Evolutionary conservation across 805 yeast species (phyloP), one percentile per base, ranked within the genome.

Genomic region (Pichia gijzeniarum): DNA sequence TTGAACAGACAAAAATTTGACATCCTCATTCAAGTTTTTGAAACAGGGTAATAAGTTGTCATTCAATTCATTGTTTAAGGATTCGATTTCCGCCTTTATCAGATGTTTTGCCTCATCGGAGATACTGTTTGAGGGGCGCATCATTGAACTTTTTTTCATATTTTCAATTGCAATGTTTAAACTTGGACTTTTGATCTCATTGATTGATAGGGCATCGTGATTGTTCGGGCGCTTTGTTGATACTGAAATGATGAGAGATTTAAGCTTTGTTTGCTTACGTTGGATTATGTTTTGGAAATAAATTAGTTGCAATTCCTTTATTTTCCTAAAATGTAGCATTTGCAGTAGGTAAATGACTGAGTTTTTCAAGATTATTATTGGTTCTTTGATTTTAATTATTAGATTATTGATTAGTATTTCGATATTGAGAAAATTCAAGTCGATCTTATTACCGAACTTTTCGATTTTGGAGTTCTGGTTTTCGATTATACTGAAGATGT

Each of bases 401-500:
- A 68, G 56, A 25, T 69, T 58, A 37, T 66, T 58, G 3, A 69
- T 54, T 45, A 75, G 68, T 14, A 67, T 59, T 54, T 77, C 81
- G 45, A 69, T 67, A 44, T 71, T 74, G 37, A 77, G 58, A 52
- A 74, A 77, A 34, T 67, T 70, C 42, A 70, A 61, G 56, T 77
- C 82, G 16, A 77, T 65, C 12, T 71, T 68, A 40, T 77, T 73
- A 1, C 82, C 82, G 51, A 76, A 73, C 42, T 65, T 66, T 55
- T 77, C 82, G 33, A 76, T 67, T 16, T 54, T 33, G 27, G 48
- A 48, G 27, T 60, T 58, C 34, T 61, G 63, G 22, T 59, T 60
- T 64, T 69, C 67, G 62, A 62, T 69, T 30, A 77, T 66, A 18
- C 79, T 72, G 51, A 77, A 75, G 48, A 77, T 73, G 57, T 77